A percentile compares a stretch with the other conserved stretches of the same genome.
Conservation (phyloP, 2,329 filamentous ascomycete species). For the Phyllosticta paracitricarpa region DNA sequence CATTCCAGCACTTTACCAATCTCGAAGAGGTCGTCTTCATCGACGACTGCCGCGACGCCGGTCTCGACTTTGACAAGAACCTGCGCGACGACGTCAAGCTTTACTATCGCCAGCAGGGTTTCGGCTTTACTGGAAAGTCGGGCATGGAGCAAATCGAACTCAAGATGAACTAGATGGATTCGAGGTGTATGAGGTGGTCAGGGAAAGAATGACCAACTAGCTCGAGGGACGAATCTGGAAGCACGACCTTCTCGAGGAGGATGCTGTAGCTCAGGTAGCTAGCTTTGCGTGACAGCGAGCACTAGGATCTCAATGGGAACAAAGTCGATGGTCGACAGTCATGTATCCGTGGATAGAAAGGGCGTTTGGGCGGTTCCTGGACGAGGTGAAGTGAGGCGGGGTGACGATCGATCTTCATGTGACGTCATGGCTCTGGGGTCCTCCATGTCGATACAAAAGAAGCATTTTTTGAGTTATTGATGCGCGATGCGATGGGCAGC, state of each 20-base stretch:
- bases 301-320: not conserved
- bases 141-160: not conserved
- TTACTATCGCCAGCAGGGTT: not conserved
- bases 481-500: not conserved
- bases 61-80: slow-evolving; percentile 1
- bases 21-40: not conserved
- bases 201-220: not conserved
- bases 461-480: not conserved
- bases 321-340: not conserved
- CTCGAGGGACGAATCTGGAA: not conserved
- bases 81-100: not conserved
- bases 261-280: not conserved
- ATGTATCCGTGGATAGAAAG: not conserved
- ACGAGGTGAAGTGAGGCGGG: not conserved
- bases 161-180: not conserved
- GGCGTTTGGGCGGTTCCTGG: not conserved
- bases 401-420: not conserved
- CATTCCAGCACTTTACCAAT: slow-evolving; percentile 14
- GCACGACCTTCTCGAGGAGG: not conserved
- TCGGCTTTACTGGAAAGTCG: not conserved
- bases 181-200: not conserved
- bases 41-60: slow-evolving; percentile 5
- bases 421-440: not conserved
- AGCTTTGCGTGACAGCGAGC: not conserved
- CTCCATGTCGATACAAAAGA: not conserved